Evolutionary conservation across 441 rosid species (phyloP), one percentile per base, ranked within the genome.

Genomic region (Aquilaria agallochum): DNA sequence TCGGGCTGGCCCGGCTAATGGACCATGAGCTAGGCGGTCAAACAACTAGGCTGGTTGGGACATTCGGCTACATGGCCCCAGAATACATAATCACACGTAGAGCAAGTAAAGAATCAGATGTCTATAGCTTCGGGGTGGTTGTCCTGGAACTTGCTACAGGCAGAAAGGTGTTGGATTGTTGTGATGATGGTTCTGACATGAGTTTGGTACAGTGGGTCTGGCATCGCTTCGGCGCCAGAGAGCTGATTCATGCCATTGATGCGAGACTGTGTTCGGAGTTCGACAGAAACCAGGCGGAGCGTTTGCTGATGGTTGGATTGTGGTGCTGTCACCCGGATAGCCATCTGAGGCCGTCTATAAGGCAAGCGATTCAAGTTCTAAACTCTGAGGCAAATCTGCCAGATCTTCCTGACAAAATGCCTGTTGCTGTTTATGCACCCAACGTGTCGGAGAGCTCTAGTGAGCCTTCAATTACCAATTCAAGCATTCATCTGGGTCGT

Each of bases 311-410:
- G 51, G 76, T 77, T 11, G 84, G 87, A 36, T 31, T 82, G 44
- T 77, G 80, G 80, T 82, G 87, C 56, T 74, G 79, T 11, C 84
- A 82, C 32, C 84, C 81, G 0, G 80, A 75, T 51, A 50, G 31
- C 27, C 58, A 9, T 20, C 13, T 50, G 31, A 72, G 83, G 73
- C 80, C 80, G 0, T 64, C 82, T 2, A 53, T 83, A 4, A 75
- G 74, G 44, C 87, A 77, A 60, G 90, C 72, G 12, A 82, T 85
- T 36, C 83, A 82, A n/a, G 88, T 80, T n/a, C 45, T 88, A 20
- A 77, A 78, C n/a, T 78, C 72, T 13, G 84, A 88, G 55, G 75
- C 75, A 0, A 64, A 72, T 0, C 1, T 78, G 13, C 91, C 87
- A 15, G 45, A 58, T 51, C 82, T 83, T 50, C 87, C 84, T 2